These are phyloP conservation scores for Flaveria ramosissima DNA, from an alignment of 129 eudicot species.

Conservation along the genomic window DNA sequence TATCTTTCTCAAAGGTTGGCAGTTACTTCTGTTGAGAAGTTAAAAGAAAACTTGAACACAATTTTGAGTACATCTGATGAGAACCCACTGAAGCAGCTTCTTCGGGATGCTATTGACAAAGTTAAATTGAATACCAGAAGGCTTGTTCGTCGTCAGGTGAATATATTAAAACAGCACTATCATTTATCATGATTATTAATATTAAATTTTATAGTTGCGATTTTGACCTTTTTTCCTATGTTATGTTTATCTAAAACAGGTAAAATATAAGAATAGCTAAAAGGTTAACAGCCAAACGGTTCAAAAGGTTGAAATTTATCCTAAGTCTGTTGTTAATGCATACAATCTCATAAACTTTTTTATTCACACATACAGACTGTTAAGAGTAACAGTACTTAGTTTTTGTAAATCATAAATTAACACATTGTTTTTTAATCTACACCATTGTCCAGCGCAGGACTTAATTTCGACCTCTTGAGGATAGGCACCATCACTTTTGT, in stretches of 20 bases:
- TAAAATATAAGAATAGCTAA: neutral
- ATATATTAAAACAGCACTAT: slow-evolving; percentile 14
- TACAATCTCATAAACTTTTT: neutral
- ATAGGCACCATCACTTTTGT: neutral
- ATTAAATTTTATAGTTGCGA: neutral
- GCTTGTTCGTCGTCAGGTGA: slow-evolving; percentile 95
- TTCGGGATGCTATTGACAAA: slow-evolving; percentile 64
- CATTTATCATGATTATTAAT: neutral
- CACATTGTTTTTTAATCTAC: neutral
- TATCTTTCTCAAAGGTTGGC: slow-evolving; percentile 43
- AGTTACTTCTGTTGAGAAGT: slow-evolving; percentile 16
- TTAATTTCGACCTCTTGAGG: no score
- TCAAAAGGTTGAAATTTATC: neutral
- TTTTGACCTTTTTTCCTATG: slow-evolving; percentile 1
- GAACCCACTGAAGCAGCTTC: slow-evolving; percentile 38
- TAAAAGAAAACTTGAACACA: slow-evolving; percentile 45
- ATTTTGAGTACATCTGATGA: slow-evolving; percentile 41
- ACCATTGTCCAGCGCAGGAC: no score
- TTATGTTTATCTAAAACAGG: neutral
- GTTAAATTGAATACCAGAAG: slow-evolving; percentile 80
- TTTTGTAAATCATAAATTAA: neutral
- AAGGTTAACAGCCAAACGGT: neutral
- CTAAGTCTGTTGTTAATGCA: neutral
- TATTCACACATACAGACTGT: neutral
- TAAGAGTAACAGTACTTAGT: neutral